These are phyloP conservation scores for Coemansia furcata DNA, from an alignment of 192 early-diverging fungal genomes.

Conservation along the genomic window DNA sequence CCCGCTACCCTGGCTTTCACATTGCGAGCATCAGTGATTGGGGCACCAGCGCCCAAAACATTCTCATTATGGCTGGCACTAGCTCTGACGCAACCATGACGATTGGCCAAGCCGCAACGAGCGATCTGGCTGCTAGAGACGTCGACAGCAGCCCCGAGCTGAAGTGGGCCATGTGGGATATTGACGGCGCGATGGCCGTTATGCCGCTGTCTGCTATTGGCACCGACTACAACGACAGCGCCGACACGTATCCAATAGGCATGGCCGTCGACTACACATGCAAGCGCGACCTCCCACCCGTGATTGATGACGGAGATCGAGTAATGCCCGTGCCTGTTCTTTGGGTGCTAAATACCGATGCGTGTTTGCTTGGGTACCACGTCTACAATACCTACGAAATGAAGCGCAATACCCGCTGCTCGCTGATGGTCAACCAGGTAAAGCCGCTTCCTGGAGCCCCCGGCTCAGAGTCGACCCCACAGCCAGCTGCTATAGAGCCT, in stretches of 20 bases:
- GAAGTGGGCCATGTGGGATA: slow-evolving; percentile 67
- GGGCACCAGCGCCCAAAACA: slow-evolving; percentile 49
- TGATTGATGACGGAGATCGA: slow-evolving; percentile 53
- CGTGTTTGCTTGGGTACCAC: slow-evolving; percentile 63
- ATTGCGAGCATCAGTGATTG: slow-evolving; percentile 59
- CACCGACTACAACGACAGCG: slow-evolving; percentile 33
- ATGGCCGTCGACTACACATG: slow-evolving; percentile 73
- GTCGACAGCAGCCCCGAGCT: slow-evolving; percentile 18
- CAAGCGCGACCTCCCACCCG: slow-evolving; percentile 53
- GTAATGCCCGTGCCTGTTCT: slow-evolving; percentile 67
- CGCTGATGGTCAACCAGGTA: slow-evolving; percentile 37
- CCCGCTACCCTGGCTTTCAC: slow-evolving; percentile 57
- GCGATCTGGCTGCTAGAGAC: slow-evolving; percentile 5
- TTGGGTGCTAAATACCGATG: slow-evolving; percentile 68
- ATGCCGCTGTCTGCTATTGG: slow-evolving; percentile 57
- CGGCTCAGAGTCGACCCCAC: not conserved
- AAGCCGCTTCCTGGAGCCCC: slow-evolving; percentile 14
- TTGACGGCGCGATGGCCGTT: slow-evolving; percentile 57
- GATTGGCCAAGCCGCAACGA: slow-evolving; percentile 29
- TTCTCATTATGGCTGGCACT: slow-evolving; percentile 35
- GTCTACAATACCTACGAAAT: slow-evolving; percentile 60
- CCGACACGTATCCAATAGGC: slow-evolving; percentile 69
- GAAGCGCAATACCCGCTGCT: slow-evolving; percentile 34
- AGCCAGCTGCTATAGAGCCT: not conserved
- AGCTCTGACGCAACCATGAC: slow-evolving; percentile 39